These are phyloP conservation scores for Xylaria curta DNA, from an alignment of 495 filamentous ascomycete genomes.

Conservation along the genomic window DNA sequence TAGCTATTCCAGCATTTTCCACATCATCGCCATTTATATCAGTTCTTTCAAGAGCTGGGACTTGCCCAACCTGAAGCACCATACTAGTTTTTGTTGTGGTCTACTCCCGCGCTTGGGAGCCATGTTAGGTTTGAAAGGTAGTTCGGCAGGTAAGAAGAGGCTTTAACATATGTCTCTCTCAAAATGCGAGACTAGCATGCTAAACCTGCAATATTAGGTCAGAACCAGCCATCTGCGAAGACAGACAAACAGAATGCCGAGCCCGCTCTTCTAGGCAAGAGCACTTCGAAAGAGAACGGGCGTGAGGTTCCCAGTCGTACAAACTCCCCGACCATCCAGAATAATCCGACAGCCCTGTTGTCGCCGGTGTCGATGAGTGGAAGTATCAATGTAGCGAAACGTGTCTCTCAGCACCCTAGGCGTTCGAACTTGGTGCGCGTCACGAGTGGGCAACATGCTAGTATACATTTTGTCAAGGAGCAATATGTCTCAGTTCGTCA, in stretches of 20 bases:
- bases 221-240: not conserved
- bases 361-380: slow-evolving; percentile 12
- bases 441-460: slow-evolving; percentile 10
- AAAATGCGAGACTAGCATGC: not conserved
- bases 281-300: not conserved
- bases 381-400: slow-evolving; percentile 18
- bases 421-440: slow-evolving; percentile 10
- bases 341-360: not conserved
- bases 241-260: not conserved
- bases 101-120: slow-evolving; percentile 9
- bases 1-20: not conserved
- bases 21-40: not conserved
- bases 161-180: not conserved
- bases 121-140: slow-evolving; percentile 11
- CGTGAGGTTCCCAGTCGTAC: not conserved
- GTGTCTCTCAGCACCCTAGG: not conserved
- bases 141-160: not conserved
- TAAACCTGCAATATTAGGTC: not conserved
- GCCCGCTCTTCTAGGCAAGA: not conserved
- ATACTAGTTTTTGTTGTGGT: slow-evolving; percentile 18
- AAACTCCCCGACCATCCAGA: not conserved
- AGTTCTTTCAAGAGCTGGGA: slow-evolving; percentile 2
- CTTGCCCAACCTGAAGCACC: slow-evolving; percentile 42
- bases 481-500: slow-evolving; percentile 20
- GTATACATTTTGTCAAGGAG: slow-evolving; percentile 15